These are phyloP conservation scores for Tuber microsphaerosporum DNA, from an alignment of 495 filamentous ascomycete species.

Conservation along the genomic window DNA sequence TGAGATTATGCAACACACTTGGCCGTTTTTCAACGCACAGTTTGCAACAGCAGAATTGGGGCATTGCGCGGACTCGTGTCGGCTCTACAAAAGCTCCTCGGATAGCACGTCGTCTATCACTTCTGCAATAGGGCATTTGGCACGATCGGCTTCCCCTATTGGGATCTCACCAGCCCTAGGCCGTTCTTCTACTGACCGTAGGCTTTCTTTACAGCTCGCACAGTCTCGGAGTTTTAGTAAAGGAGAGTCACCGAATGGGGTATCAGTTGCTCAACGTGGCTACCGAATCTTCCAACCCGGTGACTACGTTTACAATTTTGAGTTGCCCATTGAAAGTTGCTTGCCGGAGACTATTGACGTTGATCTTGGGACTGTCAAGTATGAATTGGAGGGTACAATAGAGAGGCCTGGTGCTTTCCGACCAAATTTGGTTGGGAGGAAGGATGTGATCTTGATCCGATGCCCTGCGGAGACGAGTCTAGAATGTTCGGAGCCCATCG, in stretches of 20 bases:
- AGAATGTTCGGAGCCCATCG: constrained; percentile 91
- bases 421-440: constrained; percentile 73
- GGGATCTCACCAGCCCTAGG: constrained; percentile 26
- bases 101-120: constrained; percentile 37
- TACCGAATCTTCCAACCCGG: constrained; percentile 85
- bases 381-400: constrained; percentile 79
- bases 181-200: constrained; percentile 26
- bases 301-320: constrained; percentile 90
- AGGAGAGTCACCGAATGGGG: constrained; percentile 54
- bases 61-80: constrained; percentile 59
- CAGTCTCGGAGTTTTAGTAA: constrained; percentile 83
- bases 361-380: constrained; percentile 79
- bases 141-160: constrained; percentile 36
- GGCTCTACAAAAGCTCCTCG: constrained; percentile 45
- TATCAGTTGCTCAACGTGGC: constrained; percentile 69
- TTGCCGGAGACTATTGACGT: constrained; percentile 87
- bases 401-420: constrained; percentile 90
- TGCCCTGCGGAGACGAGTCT: constrained; percentile 85
- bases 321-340: constrained; percentile 85
- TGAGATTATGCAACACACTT: constrained; percentile 64
- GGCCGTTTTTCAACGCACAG: constrained; percentile 77
- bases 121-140: constrained; percentile 43
- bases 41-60: constrained; percentile 55
- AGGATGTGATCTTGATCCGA: constrained; percentile 80
- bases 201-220: constrained; percentile 69